These are phyloP conservation scores for Arabis alpina DNA, from an alignment of 345 rosid species.

Conservation along the genomic window DNA sequence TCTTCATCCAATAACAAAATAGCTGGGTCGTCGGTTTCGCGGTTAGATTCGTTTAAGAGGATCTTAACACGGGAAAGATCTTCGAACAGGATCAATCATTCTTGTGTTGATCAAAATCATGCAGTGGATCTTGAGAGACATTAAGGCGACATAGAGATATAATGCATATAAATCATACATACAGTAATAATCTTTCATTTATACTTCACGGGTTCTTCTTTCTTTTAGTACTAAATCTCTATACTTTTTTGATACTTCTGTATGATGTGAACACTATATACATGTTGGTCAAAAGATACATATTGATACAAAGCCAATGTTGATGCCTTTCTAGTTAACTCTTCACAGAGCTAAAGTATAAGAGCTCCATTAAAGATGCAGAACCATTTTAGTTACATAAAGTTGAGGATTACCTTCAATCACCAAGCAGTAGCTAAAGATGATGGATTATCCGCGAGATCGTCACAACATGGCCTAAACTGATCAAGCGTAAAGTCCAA, in stretches of 20 bases:
- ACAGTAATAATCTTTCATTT: slow-evolving; percentile 11
- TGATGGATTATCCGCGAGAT: too few relatives aligned
- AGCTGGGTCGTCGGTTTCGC: slow-evolving; percentile 45
- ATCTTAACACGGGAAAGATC: slow-evolving; percentile 65
- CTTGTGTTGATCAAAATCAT: slow-evolving; percentile 44
- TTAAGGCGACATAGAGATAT: slow-evolving; percentile 28
- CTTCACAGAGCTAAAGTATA: slow-evolving; percentile 13
- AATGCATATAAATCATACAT: slow-evolving; percentile 35
- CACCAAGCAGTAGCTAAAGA: too few relatives aligned
- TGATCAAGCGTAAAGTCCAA: slow-evolving; percentile 39
- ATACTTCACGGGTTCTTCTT: neutral
- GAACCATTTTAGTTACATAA: slow-evolving; percentile 13
- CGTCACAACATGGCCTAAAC: slow-evolving; percentile 4
- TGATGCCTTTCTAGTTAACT: slow-evolving; percentile 14
- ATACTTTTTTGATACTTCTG: neutral
- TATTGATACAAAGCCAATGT: slow-evolving; percentile 1
- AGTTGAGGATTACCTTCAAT: neutral
- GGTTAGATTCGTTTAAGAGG: slow-evolving; percentile 57
- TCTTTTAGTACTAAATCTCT: neutral
- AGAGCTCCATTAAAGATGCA: slow-evolving; percentile 10
- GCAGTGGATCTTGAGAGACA: slow-evolving; percentile 52
- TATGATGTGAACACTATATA: slow-evolving; percentile 12
- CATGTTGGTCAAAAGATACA: slow-evolving; percentile 27
- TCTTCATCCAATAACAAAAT: slow-evolving; percentile 42
- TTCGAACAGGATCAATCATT: slow-evolving; percentile 46